These are phyloP conservation scores for Oryza nivara DNA, from an alignment of 176 grass and related monocot genomes.

Conservation along the genomic window DNA sequence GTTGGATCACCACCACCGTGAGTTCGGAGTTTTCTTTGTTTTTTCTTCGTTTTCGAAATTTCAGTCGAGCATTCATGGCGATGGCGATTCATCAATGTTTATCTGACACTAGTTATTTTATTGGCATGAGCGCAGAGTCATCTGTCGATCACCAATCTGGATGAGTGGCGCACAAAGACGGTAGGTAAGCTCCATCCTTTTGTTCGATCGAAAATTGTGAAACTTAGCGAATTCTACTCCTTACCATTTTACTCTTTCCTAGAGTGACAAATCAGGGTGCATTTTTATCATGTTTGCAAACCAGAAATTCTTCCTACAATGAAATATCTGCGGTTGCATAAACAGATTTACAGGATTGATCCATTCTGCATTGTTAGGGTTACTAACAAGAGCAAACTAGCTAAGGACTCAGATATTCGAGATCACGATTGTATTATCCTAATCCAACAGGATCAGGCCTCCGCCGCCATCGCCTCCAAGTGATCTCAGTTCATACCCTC, in stretches of 20 bases:
- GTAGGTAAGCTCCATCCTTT: conserved; percentile 58
- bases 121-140: conserved; percentile 40
- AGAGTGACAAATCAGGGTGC: background rate
- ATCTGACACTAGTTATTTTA: background rate
- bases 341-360: background rate
- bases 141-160: conserved; percentile 49
- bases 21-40: background rate
- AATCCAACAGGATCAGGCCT: too few species aligned
- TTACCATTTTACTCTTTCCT: background rate
- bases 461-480: too few species aligned
- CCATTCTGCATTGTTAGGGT: background rate
- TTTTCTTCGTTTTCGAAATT: background rate
- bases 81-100: background rate
- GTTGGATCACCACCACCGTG: conserved; percentile 61
- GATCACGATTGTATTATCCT: too few species aligned
- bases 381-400: too few species aligned
- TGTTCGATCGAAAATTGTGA: background rate
- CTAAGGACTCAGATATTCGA: too few species aligned
- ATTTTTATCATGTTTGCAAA: background rate
- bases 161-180: conserved; percentile 53
- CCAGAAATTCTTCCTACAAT: background rate
- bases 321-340: background rate
- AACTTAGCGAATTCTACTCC: background rate
- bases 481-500: too few species aligned
- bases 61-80: background rate